Evolutionary conservation across 2,329 filamentous ascomycete genomes (phyloP), one percentile per base, ranked within the genome.

Genomic region (Ceratocystis destructans): DNA sequence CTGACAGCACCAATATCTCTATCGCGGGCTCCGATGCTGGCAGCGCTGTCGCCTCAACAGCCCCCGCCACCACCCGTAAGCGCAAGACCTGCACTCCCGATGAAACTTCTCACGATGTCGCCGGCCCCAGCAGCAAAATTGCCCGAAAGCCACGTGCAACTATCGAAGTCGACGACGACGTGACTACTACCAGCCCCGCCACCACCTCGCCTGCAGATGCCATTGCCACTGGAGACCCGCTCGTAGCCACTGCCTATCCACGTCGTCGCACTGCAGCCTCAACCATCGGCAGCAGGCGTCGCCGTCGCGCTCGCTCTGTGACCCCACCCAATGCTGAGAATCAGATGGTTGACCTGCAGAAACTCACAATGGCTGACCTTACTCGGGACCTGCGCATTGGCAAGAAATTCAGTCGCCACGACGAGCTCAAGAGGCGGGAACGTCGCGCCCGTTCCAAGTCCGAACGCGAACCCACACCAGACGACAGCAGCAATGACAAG

Each of bases 401-500:
- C 67, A 89, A 88, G 73, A 85, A 87, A 68, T 92, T 90, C 66
- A 86, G 85, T 71, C 82, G 86, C 2, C 88, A 90, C 70, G 84
- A 86, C 71, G 85, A 88, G 71, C 85, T 94, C 71, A 83, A 85
- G 53, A 80, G 86, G 70, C 84, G 89, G 55, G 82, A 89, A 75
- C 77, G 81, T 63, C 76, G 79, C 65, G 71, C 71, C n/a, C 73
- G 73, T 70, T 64, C 70, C 48, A 64, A 64, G 33, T 17, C 33
- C 3, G 50, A 25, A 37, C 28, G 50, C 10, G 48, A 33, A 20
- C 70, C 69, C n/a, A 70, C 69, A 71, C 73, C 66, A 69, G 70
- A 72, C 15, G 72, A 77, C 1, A 80, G 81, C 0, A 81, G 80
- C 4, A 37, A 59, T 31, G 62, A 41, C 12, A 41, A 41, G 10